phyloP scores from a whole-genome alignment of 768 basidiomycete genomes.

The Lentinula guzmanii region DNA sequence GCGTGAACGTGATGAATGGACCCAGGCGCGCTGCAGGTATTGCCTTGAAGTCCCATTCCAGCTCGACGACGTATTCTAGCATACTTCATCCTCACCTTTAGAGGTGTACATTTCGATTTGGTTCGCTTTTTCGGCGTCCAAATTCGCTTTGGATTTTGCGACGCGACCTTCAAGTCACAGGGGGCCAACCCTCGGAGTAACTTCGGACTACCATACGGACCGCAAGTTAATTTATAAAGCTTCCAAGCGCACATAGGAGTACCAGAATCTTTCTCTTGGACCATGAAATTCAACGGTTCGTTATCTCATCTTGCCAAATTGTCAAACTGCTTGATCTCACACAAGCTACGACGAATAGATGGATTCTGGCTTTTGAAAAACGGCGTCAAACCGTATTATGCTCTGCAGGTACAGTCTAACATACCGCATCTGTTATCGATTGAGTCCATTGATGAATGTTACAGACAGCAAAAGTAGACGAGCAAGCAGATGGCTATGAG shows the following conservation, averaged over 20 bases:
- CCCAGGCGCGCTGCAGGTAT: too few species aligned
- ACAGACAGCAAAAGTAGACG: conserved; percentile 47
- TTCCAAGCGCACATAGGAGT: not conserved
- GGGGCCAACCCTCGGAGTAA: not conserved
- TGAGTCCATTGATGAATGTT: not conserved
- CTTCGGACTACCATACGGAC: not conserved
- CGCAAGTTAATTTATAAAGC: not conserved
- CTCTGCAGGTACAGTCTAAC: conserved; percentile 22
- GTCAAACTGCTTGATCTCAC: not conserved
- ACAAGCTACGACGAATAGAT: conserved; percentile 34
- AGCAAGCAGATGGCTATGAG: conserved; percentile 42
- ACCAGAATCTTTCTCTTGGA: not conserved
- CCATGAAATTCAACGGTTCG: not conserved
- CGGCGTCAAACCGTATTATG: conserved; percentile 56
- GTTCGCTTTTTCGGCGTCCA: too few species aligned
- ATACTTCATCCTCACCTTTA: too few species aligned
- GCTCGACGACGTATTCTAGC: too few species aligned
- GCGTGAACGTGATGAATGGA: too few species aligned
- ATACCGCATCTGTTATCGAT: not conserved
- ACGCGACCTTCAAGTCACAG: not conserved
- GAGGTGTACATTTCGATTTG: too few species aligned
- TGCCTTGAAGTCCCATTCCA: too few species aligned
- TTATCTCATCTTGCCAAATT: not conserved
- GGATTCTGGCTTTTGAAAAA: conserved; percentile 65
- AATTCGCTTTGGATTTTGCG: too few species aligned